Percentiles rank a stretch among this genome's conserved stretches.
Evolutionary conservation across 1,284 basidiomycete genomes (phyloP).

Genomic region (Pseudomicrostroma phylloplanum): DNA sequence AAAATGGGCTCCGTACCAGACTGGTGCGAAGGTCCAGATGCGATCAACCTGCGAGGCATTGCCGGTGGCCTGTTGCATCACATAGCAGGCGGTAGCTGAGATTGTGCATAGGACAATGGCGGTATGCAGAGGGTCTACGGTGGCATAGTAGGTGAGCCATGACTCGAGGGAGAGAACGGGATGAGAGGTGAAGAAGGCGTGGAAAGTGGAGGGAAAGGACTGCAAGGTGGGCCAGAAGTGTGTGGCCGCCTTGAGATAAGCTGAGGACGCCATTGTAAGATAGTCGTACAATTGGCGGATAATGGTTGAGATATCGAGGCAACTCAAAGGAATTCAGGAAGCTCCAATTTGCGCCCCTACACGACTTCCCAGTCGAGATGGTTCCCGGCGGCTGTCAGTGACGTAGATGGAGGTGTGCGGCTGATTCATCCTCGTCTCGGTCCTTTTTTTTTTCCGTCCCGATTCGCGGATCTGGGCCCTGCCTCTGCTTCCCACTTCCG

Average conservation of each 20-base stretch:
- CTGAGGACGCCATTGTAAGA: constrained; percentile 10
- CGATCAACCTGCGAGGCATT: constrained; percentile 45
- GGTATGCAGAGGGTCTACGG: constrained; percentile 34
- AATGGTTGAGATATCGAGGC: background rate
- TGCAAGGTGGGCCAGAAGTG: constrained; percentile 20
- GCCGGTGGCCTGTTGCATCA: constrained; percentile 40
- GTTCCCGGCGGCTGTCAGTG: no score
- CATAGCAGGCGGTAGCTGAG: constrained; percentile 32
- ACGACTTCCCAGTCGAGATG: no score
- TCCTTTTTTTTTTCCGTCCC: no score
- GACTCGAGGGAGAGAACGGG: constrained; percentile 1
- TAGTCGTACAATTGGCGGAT: background rate
- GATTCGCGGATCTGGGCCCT: no score
- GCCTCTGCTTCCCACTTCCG: no score
- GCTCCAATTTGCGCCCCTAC: no score
- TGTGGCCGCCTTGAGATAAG: constrained; percentile 24
- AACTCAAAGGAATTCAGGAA: no score
- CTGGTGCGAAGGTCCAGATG: constrained; percentile 40
- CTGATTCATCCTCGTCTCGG: no score
- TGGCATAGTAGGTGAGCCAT: constrained; percentile 25
- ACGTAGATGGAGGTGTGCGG: no score
- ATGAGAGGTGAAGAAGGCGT: constrained; percentile 1
- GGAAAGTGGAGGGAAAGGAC: background rate
- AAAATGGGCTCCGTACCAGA: constrained; percentile 43
- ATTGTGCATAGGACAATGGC: constrained; percentile 33